Conservation (phyloP, 345 rosid genomes). For the Turnera subulata region DNA sequence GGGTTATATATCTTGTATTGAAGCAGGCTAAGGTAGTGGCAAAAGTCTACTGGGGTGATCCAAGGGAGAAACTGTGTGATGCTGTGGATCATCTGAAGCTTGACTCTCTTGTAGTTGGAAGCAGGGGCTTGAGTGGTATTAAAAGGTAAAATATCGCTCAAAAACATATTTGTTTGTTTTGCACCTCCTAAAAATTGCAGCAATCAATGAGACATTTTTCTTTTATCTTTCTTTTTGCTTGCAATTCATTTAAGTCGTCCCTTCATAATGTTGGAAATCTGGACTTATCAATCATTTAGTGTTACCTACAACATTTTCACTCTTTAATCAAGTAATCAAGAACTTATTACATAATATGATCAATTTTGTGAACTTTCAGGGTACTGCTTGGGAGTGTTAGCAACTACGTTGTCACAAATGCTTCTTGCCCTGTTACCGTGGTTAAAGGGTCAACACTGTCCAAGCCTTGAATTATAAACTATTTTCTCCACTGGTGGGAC, state of each 20-base stretch:
- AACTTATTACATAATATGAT: too few relatives aligned
- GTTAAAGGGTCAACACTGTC: slow-evolving; percentile 36
- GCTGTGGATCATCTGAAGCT: slow-evolving; percentile 49
- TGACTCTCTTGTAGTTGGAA: slow-evolving; percentile 45
- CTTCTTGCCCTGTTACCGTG: slow-evolving; percentile 76
- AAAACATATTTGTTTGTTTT: too few relatives aligned
- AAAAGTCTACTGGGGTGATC: slow-evolving; percentile 59
- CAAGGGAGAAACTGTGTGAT: slow-evolving; percentile 48
- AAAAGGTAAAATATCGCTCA: slow-evolving; percentile 30
- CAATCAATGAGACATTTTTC: too few relatives aligned
- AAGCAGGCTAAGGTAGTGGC: slow-evolving; percentile 46
- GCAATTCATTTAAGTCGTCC: too few relatives aligned
- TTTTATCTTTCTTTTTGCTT: too few relatives aligned
- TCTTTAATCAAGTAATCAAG: too few relatives aligned
- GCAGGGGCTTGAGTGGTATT: slow-evolving; percentile 49
- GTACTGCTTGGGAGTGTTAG: slow-evolving; percentile 76
- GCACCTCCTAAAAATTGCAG: too few relatives aligned
- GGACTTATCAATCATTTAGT: not conserved
- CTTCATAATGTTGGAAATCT: too few relatives aligned
- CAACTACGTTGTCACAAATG: slow-evolving; percentile 62
- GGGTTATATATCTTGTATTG: not conserved
- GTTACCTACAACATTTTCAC: not conserved
- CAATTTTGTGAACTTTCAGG: slow-evolving; percentile 30
- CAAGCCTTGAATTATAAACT: not conserved
- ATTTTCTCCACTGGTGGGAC: too few relatives aligned